Evolutionary conservation across 2,329 filamentous ascomycete species (phyloP).

Genomic region (Penicillium sp.): DNA sequence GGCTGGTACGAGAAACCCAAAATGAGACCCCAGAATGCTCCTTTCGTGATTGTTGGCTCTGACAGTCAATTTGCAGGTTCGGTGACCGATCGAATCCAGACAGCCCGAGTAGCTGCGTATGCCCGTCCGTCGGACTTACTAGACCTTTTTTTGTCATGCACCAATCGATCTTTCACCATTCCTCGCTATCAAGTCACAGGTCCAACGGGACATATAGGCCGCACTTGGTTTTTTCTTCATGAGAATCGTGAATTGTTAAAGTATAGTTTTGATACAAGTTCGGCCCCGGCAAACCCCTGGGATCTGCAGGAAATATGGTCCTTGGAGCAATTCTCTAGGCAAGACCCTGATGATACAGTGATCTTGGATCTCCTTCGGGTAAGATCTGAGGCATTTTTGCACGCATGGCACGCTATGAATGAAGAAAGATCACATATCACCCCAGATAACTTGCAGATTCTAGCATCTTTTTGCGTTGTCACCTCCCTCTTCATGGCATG

Average conservation of each 20-base stretch:
- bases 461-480: constrained; percentile 51
- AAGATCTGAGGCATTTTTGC: constrained; percentile 47
- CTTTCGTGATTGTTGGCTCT: constrained; percentile 7
- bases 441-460: constrained; percentile 49
- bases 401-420: constrained; percentile 45
- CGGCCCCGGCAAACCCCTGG: constrained; percentile 26
- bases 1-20: constrained; percentile 63
- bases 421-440: constrained; percentile 48
- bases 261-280: constrained; percentile 49
- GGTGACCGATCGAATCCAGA: constrained; percentile 62
- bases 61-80: constrained; percentile 39
- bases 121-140: constrained; percentile 65
- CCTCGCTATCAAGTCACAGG: constrained; percentile 24
- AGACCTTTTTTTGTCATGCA: constrained; percentile 67
- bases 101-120: constrained; percentile 63
- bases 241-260: constrained; percentile 44
- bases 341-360: constrained; percentile 35
- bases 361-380: constrained; percentile 48
- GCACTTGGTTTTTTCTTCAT: constrained; percentile 42
- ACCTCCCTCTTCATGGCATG: constrained; percentile 38
- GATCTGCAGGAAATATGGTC: constrained; percentile 17
- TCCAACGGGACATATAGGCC: constrained; percentile 30
- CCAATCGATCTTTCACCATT: constrained; percentile 50
- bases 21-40: neutral
- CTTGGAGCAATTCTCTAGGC: constrained; percentile 27